Conservation (phyloP, 1,284 basidiomycete species). For the Schizophyllum amplum region DNA sequence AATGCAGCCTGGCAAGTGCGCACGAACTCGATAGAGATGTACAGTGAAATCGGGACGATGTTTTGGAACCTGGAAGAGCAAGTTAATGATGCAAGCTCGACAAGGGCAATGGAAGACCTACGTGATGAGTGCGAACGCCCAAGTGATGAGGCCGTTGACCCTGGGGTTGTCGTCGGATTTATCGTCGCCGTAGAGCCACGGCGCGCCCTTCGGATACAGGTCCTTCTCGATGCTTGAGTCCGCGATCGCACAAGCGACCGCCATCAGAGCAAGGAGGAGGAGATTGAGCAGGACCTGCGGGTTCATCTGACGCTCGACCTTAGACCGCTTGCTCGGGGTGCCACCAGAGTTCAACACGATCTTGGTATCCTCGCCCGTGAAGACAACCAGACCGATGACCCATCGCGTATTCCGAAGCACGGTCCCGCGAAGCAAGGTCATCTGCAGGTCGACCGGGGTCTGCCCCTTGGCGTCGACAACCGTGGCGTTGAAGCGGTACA, state of each 20-base stretch:
- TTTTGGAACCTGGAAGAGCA: slow-evolving; percentile 61
- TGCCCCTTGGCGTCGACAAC: slow-evolving; percentile 30
- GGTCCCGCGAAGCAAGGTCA: slow-evolving; percentile 82
- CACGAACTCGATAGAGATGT: slow-evolving; percentile 93
- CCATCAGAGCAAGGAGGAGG: slow-evolving; percentile 73
- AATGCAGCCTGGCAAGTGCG: slow-evolving; percentile 81
- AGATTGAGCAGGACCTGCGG: slow-evolving; percentile 82
- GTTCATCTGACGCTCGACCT: slow-evolving; percentile 94
- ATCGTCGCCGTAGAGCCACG: slow-evolving; percentile 75
- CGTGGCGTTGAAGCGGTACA: slow-evolving; percentile 89
- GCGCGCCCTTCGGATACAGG: slow-evolving; percentile 63
- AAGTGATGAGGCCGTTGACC: slow-evolving; percentile 91
- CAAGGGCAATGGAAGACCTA: slow-evolving; percentile 33
- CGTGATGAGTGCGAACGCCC: slow-evolving; percentile 86
- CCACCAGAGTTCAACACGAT: slow-evolving; percentile 91
- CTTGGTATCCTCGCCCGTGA: slow-evolving; percentile 89
- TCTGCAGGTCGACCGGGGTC: slow-evolving; percentile 74
- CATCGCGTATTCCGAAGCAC: slow-evolving; percentile 89
- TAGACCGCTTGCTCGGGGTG: slow-evolving; percentile 89
- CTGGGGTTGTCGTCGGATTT: slow-evolving; percentile 72
- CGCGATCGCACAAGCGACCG: slow-evolving; percentile 78
- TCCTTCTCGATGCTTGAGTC: slow-evolving; percentile 76
- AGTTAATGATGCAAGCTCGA: slow-evolving; percentile 1
- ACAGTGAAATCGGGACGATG: slow-evolving; percentile 94
- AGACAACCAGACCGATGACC: slow-evolving; percentile 88